Evolutionary conservation across 805 yeast species (phyloP), one percentile per base, ranked within the genome.

Genomic region (Starmerella lactis-condensi): DNA sequence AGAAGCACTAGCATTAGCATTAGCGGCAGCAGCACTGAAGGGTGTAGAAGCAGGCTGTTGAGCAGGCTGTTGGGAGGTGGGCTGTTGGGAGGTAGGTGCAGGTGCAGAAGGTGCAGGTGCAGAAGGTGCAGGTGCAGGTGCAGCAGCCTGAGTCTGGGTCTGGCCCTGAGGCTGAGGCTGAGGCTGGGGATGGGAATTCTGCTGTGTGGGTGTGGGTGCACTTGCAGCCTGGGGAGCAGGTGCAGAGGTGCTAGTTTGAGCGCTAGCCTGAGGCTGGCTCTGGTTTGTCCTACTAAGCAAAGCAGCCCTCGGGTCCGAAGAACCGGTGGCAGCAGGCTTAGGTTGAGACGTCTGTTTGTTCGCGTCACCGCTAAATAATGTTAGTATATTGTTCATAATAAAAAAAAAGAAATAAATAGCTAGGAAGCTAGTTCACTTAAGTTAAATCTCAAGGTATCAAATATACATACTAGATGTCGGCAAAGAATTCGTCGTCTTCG

Each of bases 401-500:
- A 33, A 16, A 22, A 25, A 24, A 17, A 31, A 26, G 25, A 37
- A 38, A 31, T 7, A 18, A 21, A 27, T 18, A 26, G 29, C 29
- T 26, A 26, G 17, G 17, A n/a, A 26, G n/a, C n/a, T n/a, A n/a
- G n/a, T n/a, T n/a, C n/a, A n/a, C n/a, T n/a, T n/a, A n/a, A n/a
- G n/a, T n/a, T n/a, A n/a, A n/a, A n/a, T n/a, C n/a, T n/a, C n/a
- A n/a, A n/a, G n/a, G n/a, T n/a, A n/a, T n/a, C n/a, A n/a, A n/a
- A n/a, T 27, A 42, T 46, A 50, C 53, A 32, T 47, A 57, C 57
- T 83, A 83, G 57, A 83, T 78, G 53, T 83, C 94, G 57, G 82
- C 92, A 56, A 83, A 83, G 53, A 77, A 73, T 47, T 79, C 85
- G 54, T 82, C 94, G 57, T 83, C 95, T 59, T 82, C 94, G 57